Conservation (phyloP, 177 flowering plant genomes). For the Vitis hybrid region DNA sequence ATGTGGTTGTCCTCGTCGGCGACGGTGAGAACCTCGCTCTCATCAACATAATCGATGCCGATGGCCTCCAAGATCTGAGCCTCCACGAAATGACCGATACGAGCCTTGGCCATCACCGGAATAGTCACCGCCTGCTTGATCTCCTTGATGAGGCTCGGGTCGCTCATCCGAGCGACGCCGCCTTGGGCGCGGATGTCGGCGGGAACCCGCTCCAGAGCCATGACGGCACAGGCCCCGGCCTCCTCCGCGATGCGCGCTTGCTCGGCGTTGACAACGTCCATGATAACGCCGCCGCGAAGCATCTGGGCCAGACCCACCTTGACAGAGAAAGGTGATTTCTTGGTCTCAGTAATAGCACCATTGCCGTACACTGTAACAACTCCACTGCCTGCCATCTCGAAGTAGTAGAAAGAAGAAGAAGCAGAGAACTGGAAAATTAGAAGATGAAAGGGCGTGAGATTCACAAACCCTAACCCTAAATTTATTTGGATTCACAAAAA, state of each 20-base stretch:
- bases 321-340: conserved; percentile 63
- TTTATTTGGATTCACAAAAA: no score
- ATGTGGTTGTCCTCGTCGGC: conserved; percentile 61
- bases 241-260: conserved; percentile 68
- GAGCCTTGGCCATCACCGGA: conserved; percentile 71
- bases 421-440: background rate
- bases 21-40: conserved; percentile 50
- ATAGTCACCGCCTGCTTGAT: conserved; percentile 64
- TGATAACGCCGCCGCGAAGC: conserved; percentile 71
- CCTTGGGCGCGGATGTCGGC: conserved; percentile 70
- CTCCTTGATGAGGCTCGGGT: conserved; percentile 61
- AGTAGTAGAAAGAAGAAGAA: no score
- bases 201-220: conserved; percentile 68
- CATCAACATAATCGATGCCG: conserved; percentile 61
- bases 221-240: conserved; percentile 71
- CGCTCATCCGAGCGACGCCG: conserved; percentile 67
- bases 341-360: conserved; percentile 46
- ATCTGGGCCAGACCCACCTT: conserved; percentile 68
- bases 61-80: conserved; percentile 65
- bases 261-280: conserved; percentile 67
- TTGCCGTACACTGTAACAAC: conserved; percentile 64
- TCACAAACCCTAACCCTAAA: background rate
- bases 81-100: conserved; percentile 70
- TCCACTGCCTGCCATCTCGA: conserved; percentile 41
- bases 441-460: conserved; percentile 8